Conservation (phyloP, 768 basidiomycete genomes). For the Austroboletus eburneus region DNA sequence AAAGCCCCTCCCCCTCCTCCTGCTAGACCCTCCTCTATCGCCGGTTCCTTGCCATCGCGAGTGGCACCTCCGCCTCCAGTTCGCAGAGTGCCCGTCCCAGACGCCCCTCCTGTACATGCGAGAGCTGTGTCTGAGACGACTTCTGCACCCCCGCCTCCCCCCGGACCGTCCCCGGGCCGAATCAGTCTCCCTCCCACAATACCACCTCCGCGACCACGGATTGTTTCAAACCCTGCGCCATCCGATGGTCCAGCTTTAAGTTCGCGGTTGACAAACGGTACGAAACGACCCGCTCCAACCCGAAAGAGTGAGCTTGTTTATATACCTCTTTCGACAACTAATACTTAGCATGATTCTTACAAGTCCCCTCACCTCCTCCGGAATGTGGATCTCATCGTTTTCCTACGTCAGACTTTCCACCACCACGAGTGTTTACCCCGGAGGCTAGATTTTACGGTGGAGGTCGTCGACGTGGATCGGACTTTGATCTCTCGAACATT, state of each 20-base stretch:
- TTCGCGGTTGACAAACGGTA: constrained; percentile 26
- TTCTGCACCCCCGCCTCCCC: constrained; percentile 29
- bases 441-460: constrained; percentile 55
- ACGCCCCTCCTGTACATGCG: constrained; percentile 34
- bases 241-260: constrained; percentile 15
- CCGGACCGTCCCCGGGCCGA: constrained; percentile 28
- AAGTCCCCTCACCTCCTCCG: constrained; percentile 57
- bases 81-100: constrained; percentile 31
- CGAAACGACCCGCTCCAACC: constrained; percentile 33
- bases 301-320: constrained; percentile 45
- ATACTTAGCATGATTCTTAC: constrained; percentile 11
- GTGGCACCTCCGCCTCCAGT: constrained; percentile 38
- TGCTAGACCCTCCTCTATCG: constrained; percentile 36
- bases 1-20: constrained; percentile 43
- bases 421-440: constrained; percentile 59
- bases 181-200: constrained; percentile 17
- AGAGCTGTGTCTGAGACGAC: constrained; percentile 44
- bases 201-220: constrained; percentile 17
- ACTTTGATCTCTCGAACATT: constrained; percentile 52
- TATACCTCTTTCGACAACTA: neutral
- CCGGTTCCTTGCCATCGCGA: constrained; percentile 26
- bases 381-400: constrained; percentile 67
- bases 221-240: constrained; percentile 23
- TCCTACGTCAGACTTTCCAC: constrained; percentile 74
- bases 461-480: constrained; percentile 65